A percentile compares a stretch with the other conserved stretches of the same genome.
These are phyloP conservation scores for Chaetomium sp. DNA, from an alignment of 2,329 filamentous ascomycete species.

Conservation along the genomic window DNA sequence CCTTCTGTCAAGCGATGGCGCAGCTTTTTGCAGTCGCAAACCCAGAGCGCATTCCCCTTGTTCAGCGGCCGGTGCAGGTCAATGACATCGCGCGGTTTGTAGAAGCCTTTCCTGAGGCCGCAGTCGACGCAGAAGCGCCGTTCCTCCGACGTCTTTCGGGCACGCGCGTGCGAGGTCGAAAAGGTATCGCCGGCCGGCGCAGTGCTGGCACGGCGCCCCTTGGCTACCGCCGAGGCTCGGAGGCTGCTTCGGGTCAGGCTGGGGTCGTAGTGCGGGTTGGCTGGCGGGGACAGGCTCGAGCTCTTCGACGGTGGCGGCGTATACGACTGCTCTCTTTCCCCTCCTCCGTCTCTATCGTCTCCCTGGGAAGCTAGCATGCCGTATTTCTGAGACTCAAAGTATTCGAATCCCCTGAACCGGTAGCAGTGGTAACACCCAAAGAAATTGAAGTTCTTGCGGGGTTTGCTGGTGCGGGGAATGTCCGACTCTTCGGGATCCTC, in stretches of 20 bases:
- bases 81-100: slow-evolving; percentile 31
- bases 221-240: neutral
- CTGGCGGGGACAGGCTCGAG: slow-evolving; percentile 9
- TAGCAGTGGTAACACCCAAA: slow-evolving; percentile 35
- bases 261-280: slow-evolving; percentile 35
- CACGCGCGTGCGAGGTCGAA: slow-evolving; percentile 11
- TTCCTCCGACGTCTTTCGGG: slow-evolving; percentile 26
- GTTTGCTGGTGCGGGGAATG: slow-evolving; percentile 3
- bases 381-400: slow-evolving; percentile 33
- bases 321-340: neutral
- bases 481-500: slow-evolving; percentile 8
- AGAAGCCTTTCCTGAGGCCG: slow-evolving; percentile 30
- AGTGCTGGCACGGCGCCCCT: neutral
- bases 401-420: slow-evolving; percentile 20
- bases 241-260: slow-evolving; percentile 31
- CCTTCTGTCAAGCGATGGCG: slow-evolving; percentile 7
- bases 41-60: slow-evolving; percentile 24
- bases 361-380: slow-evolving; percentile 11
- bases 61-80: slow-evolving; percentile 25
- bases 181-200: neutral
- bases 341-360: neutral
- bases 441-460: slow-evolving; percentile 18
- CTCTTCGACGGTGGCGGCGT: neutral
- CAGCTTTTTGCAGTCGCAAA: slow-evolving; percentile 28
- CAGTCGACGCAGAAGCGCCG: slow-evolving; percentile 35